A percentile compares a stretch with the other conserved stretches of the same genome.
Conservation (phyloP, 2,329 filamentous ascomycete species). For the Pyrenophora graminea region DNA sequence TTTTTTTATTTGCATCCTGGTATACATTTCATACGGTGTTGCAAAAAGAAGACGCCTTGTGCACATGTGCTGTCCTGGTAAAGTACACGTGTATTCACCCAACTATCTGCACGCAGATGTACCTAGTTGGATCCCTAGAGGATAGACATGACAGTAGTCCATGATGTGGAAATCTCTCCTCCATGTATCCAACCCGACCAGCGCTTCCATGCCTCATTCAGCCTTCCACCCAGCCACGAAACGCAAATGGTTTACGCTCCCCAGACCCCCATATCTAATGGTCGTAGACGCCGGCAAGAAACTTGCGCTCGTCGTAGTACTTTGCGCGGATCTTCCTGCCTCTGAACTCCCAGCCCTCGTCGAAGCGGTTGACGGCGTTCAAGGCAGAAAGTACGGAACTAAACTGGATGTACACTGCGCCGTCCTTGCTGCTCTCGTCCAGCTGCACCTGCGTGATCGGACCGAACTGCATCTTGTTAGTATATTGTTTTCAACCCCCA, state of each 20-base stretch:
- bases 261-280: constrained; percentile 15
- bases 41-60: too few species aligned
- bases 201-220: too few species aligned
- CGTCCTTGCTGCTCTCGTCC: constrained; percentile 58
- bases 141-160: too few species aligned
- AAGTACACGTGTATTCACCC: too few species aligned
- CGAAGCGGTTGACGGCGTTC: constrained; percentile 83
- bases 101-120: too few species aligned
- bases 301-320: constrained; percentile 82
- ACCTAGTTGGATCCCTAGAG: too few species aligned
- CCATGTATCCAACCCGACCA: too few species aligned
- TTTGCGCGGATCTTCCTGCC: constrained; percentile 80
- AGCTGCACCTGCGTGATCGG: constrained; percentile 80
- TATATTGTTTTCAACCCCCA: neutral
- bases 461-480: constrained; percentile 65
- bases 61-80: neutral
- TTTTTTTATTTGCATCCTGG: neutral
- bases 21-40: too few species aligned
- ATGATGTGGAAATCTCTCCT: too few species aligned
- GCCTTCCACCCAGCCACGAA: too few species aligned
- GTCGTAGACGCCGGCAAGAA: constrained; percentile 61
- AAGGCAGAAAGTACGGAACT: constrained; percentile 82
- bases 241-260: too few species aligned
- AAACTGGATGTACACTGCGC: constrained; percentile 89
- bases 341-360: constrained; percentile 91